Evolutionary conservation across 805 yeast species (phyloP).

Genomic region (Wickerhamiella qilinensis): DNA sequence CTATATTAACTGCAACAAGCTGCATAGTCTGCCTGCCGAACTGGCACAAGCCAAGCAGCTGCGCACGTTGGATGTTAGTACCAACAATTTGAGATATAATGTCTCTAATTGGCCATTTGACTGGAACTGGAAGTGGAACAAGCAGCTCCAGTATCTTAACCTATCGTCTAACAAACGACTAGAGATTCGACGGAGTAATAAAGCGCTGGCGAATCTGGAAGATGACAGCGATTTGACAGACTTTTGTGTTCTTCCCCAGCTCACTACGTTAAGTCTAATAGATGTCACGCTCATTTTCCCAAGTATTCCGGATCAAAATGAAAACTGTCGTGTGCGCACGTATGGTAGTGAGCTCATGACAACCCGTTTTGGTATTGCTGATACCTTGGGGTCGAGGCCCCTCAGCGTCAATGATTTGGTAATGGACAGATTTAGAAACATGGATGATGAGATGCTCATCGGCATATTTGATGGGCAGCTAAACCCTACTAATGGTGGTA

Average conservation of each 20-base stretch:
- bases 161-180: conserved; percentile 85
- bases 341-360: conserved; percentile 65
- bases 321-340: conserved; percentile 73
- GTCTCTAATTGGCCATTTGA: conserved; percentile 90
- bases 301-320: conserved; percentile 74
- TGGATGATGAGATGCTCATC: conserved; percentile 61
- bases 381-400: conserved; percentile 51
- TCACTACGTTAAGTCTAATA: conserved; percentile 71
- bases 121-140: conserved; percentile 93
- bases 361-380: conserved; percentile 84
- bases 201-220: conserved; percentile 3
- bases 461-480: conserved; percentile 73
- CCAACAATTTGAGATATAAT: conserved; percentile 78
- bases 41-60: conserved; percentile 49
- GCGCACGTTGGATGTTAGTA: conserved; percentile 73
- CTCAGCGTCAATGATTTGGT: conserved; percentile 73
- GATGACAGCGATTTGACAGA: conserved; percentile 30
- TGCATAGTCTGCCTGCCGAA: conserved; percentile 80
- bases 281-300: conserved; percentile 89
- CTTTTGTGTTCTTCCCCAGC: conserved; percentile 54
- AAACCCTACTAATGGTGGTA: conserved; percentile 26
- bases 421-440: conserved; percentile 73
- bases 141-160: conserved; percentile 59
- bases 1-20: conserved; percentile 66
- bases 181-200: conserved; percentile 38